These are phyloP conservation scores for Saccharomyces hybrid DNA, from an alignment of 1,139 yeast species.

Conservation along the genomic window DNA sequence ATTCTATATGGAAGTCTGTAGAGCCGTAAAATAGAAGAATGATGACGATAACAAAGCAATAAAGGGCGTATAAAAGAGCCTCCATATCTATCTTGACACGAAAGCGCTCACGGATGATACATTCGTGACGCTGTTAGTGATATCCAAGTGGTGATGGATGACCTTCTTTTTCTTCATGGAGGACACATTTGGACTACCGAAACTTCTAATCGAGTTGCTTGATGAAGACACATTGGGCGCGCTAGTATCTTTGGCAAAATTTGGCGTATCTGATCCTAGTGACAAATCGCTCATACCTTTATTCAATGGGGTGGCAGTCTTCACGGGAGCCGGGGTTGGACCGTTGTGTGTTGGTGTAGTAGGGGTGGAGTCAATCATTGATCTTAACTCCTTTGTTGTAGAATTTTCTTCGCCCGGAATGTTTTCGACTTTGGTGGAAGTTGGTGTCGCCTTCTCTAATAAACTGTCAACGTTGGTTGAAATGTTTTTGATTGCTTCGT, in stretches of 20 bases:
- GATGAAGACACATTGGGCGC: neutral
- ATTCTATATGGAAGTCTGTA: neutral
- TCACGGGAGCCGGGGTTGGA: neutral
- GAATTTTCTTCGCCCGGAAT: neutral
- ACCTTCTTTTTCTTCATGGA: slow-evolving; percentile 3
- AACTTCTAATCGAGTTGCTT: neutral
- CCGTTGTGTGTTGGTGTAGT: neutral
- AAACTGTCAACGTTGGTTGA: slow-evolving; percentile 7
- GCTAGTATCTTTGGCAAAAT: neutral
- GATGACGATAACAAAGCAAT: neutral
- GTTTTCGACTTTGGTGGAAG: neutral
- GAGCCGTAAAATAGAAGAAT: neutral
- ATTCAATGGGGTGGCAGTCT: neutral
- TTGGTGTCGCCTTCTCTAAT: slow-evolving; percentile 10
- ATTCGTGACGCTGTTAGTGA: slow-evolving; percentile 4
- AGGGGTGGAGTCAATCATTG: neutral
- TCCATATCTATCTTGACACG: neutral
- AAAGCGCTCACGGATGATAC: slow-evolving; percentile 3
- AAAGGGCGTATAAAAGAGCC: neutral
- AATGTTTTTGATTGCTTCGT: neutral
- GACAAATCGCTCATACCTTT: neutral
- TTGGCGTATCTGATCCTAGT: neutral
- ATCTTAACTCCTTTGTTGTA: neutral
- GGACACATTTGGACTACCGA: slow-evolving; percentile 2
- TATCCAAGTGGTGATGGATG: slow-evolving; percentile 5